Base-by-base conservation (phyloP, 768 basidiomycete genomes). In the Lactifluus hygrophoroides region DNA sequence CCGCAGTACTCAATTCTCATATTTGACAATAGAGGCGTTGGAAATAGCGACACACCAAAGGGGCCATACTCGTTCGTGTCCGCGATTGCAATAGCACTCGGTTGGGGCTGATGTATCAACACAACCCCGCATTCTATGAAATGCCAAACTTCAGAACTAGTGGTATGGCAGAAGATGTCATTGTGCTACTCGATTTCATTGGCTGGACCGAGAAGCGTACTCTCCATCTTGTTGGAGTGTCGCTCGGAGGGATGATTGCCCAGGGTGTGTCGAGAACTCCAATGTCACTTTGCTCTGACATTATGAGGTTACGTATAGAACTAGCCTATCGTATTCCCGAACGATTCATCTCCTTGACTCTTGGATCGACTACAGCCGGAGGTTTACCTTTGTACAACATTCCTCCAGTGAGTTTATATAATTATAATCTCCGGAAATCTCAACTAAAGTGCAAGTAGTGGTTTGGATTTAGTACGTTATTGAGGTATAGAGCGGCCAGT, bases 11-110 rank as follows among this genome's bases (percentile, higher is more conserved):
- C 81, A 0, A 72, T 80, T 13, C 74, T 92, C 2, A 86, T 89
- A 5, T 90, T 92, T 66, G 90, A 92, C 70, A 91, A 93, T 68
- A 79, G 90, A 35, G 90, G 90, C 1, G 88, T 88, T 6, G 90
- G 90, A 7, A 80, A 88, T 68, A 88, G 85, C 30, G 80, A 76
- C 4, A 75, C 80, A 42, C 89, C 89, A 0, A 70, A 74, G 44
- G 90, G 89, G 1, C 88, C 88, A 1, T 92, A 91, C 71, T 78
- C 85, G 88, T 90, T 66, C 58, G 81, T 60, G 3, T 32, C 10
- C 32, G 25, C 7, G 14, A 35, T 21, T 75, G 27, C 4, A 16
- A 5, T 13, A 19, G 8, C 32, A n/a, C 17, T 51, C 11, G n/a
- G 21, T 23, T 28, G 21, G 11, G 16, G 38, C 38, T 46, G 27